phyloP scores from a whole-genome alignment of 1,284 basidiomycete genomes.

The Malassezia dermatis region DNA sequence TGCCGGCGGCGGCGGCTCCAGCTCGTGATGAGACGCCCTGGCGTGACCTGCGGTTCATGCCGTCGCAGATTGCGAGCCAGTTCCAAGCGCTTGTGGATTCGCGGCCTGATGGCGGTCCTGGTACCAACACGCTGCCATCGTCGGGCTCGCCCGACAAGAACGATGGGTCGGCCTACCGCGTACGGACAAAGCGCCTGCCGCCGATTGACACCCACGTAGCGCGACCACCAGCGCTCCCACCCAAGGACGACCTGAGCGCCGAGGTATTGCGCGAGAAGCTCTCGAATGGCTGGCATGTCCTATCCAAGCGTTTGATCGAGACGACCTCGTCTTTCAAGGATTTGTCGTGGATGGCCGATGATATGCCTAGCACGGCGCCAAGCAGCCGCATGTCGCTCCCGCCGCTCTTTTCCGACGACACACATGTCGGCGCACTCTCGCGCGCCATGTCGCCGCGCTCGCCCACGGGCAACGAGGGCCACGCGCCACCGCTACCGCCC shows the following conservation, averaged over 20 bases:
- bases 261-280: constrained; percentile 5
- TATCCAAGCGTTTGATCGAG: constrained; percentile 11
- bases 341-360: constrained; percentile 5
- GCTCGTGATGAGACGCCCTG: background rate
- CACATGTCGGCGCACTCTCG: background rate
- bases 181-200: background rate
- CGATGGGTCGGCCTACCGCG: background rate
- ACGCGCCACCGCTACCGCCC: background rate
- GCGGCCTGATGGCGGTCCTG: background rate
- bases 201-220: background rate
- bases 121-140: no score
- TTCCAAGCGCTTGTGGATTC: background rate
- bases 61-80: background rate
- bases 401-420: background rate
- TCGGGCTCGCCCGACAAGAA: background rate
- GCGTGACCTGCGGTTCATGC: background rate
- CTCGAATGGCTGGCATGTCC: constrained; percentile 10
- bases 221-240: background rate
- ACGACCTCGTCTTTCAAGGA: constrained; percentile 5
- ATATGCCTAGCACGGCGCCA: background rate
- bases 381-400: constrained; percentile 10
- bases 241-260: background rate
- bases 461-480: background rate
- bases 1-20: background rate
- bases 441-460: background rate